Base-by-base conservation (phyloP, 2,329 filamentous ascomycete species). In the Colletotrichum destructivum region DNA sequence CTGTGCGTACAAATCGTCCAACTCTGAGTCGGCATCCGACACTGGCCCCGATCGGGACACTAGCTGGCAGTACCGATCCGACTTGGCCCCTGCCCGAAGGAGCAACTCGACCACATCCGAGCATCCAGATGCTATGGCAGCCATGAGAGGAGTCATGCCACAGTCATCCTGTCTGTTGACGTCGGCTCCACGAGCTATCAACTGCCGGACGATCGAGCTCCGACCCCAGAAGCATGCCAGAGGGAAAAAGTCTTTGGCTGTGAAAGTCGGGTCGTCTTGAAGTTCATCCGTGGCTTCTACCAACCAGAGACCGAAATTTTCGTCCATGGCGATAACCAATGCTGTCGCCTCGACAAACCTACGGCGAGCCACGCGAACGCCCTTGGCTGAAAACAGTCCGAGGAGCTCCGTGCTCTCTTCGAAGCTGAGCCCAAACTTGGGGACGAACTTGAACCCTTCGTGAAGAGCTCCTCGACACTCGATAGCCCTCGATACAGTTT, bases 171-270 rank as follows among this genome's bases (percentile, higher is more conserved):
- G 21, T 3, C 12, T 56, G 3, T 23, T 56, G 54, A 56, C 38
- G 8, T 56, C 54, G 15, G 2, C 54, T 1, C 7, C n/a, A 16
- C n/a, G 31, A 8, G 31, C 15, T 13, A 56, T 56, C 1, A 23
- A 4, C 35, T 3, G 18, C 12, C 5, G n/a, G 8, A 65, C 12
- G 6, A 65, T 1, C 12, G 23, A 9, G 12, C 9, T 18, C n/a
- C 54, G 11, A 6, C 66, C 66, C 66, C 66, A 69, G 3, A 69
- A 55, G 8, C 61, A 69, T 2, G 47, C 62, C 8, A 69, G 8
- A 1, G 49, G 38, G 11, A 60, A 26, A 7, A 54, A 54, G 1
- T 65, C 54, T 12, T 26, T 49, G 4, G 16, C 46, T 16, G 23
- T n/a, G 15, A 49, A 23, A 8, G 11, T 2, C 1, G 16, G 0